phyloP scores from a whole-genome alignment of 257 asterid species.

The Verbascum thapsus region DNA sequence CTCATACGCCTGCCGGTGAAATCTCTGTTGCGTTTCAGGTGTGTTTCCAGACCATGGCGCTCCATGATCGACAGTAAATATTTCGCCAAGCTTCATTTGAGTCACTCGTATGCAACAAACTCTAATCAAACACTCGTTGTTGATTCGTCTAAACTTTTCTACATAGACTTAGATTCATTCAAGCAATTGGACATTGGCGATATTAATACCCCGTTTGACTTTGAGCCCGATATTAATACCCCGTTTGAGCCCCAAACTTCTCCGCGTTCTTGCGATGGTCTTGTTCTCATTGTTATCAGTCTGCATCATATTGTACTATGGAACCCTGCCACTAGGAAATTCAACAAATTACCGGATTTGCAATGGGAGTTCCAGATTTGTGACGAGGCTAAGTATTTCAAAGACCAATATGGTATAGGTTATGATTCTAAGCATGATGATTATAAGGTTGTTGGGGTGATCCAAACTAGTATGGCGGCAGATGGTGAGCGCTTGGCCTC shows the following conservation, averaged over 20 bases:
- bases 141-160: neutral
- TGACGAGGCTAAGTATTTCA: neutral
- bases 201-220: no score
- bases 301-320: neutral
- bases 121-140: slow-evolving; percentile 2
- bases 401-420: slow-evolving; percentile 32
- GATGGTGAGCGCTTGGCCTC: slow-evolving; percentile 21
- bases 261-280: slow-evolving; percentile 12
- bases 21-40: slow-evolving; percentile 23
- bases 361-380: neutral
- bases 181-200: slow-evolving; percentile 8
- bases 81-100: slow-evolving; percentile 15
- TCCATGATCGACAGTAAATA: slow-evolving; percentile 18
- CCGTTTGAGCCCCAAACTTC: neutral
- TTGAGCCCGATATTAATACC: no score
- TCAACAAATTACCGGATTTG: neutral
- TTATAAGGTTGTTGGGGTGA: slow-evolving; percentile 39
- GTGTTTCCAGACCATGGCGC: slow-evolving; percentile 24
- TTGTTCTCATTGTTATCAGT: slow-evolving; percentile 9
- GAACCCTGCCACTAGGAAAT: slow-evolving; percentile 22
- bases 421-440: slow-evolving; percentile 40
- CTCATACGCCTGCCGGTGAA: slow-evolving; percentile 26
- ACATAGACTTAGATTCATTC: slow-evolving; percentile 26
- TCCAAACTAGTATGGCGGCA: slow-evolving; percentile 18
- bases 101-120: slow-evolving; percentile 13